A percentile compares a stretch with the other conserved stretches of the same genome.
These are phyloP conservation scores for Spathaspora passalidarum DNA, from an alignment of 805 yeast genomes.

Conservation along the genomic window DNA sequence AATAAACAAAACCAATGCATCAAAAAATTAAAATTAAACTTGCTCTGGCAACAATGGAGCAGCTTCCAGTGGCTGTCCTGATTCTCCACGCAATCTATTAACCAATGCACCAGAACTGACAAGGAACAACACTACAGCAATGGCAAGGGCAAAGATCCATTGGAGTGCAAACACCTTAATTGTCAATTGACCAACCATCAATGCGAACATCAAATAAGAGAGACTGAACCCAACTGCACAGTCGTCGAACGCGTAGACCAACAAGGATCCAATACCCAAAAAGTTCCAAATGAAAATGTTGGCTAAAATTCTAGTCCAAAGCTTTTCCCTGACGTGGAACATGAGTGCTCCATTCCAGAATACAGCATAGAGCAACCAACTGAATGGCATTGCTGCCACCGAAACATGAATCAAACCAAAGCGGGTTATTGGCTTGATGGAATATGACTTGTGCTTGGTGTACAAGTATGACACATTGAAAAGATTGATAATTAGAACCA, in stretches of 20 bases:
- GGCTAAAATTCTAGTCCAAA: constrained; percentile 66
- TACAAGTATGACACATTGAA: constrained; percentile 55
- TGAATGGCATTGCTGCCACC: constrained; percentile 63
- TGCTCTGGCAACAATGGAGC: constrained; percentile 35
- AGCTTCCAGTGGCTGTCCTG: constrained; percentile 17
- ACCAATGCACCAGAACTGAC: constrained; percentile 46
- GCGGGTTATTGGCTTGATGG: constrained; percentile 47
- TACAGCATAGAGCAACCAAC: constrained; percentile 70
- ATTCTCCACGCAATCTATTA: constrained; percentile 19
- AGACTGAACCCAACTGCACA: constrained; percentile 66
- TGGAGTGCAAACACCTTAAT: constrained; percentile 72
- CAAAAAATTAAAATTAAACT: background rate
- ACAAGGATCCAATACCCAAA: constrained; percentile 58
- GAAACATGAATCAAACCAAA: constrained; percentile 66
- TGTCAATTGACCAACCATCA: constrained; percentile 69
- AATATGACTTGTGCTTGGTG: constrained; percentile 57
- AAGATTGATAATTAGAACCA: constrained; percentile 58
- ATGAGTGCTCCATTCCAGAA: constrained; percentile 87
- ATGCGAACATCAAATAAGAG: constrained; percentile 56
- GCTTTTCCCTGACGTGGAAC: constrained; percentile 55
- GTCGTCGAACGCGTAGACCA: constrained; percentile 60
- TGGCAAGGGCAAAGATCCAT: constrained; percentile 79
- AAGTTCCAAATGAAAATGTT: constrained; percentile 78
- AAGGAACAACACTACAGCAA: constrained; percentile 55
- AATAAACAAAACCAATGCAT: background rate